phyloP scores from a whole-genome alignment of 306 rosid species.

The Luffa acutangula region DNA sequence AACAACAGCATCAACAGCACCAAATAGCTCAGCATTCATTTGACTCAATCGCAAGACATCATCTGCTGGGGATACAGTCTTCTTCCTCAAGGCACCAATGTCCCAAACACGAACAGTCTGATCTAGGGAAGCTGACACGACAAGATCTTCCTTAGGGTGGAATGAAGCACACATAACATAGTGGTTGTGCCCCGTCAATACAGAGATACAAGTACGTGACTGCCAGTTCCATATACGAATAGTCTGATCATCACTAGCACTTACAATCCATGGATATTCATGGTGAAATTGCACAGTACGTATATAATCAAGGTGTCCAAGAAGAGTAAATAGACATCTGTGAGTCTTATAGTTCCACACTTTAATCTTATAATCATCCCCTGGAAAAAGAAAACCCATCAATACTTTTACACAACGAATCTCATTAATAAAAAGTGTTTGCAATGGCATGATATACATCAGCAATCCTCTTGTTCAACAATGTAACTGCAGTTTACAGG shows the following conservation, averaged over 20 bases:
- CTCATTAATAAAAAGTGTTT: background rate
- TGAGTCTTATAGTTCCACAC: slow-evolving; percentile 99
- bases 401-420: background rate
- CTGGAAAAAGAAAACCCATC: slow-evolving; percentile 28
- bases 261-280: slow-evolving; percentile 91
- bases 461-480: background rate
- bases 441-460: background rate
- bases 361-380: slow-evolving; percentile 96
- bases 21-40: slow-evolving; percentile 94
- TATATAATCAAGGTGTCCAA: slow-evolving; percentile 97
- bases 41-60: slow-evolving; percentile 80
- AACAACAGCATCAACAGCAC: slow-evolving; percentile 86
- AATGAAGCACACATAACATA: slow-evolving; percentile 95
- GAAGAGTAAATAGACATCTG: slow-evolving; percentile 84
- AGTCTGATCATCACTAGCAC: slow-evolving; percentile 98
- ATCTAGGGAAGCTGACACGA: slow-evolving; percentile 88
- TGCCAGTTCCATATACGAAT: slow-evolving; percentile 99
- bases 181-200: slow-evolving; percentile 92
- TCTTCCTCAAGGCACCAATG: slow-evolving; percentile 78
- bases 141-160: slow-evolving; percentile 92
- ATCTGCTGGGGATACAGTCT: slow-evolving; percentile 86
- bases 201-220: slow-evolving; percentile 91
- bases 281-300: slow-evolving; percentile 98
- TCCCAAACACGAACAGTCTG: slow-evolving; percentile 99
- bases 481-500: background rate